Percentiles rank a stretch among this genome's conserved stretches.
These are phyloP conservation scores for Straminergon stramineum DNA, from an alignment of 225 moss, liverwort and hornwort species.

Conservation along the genomic window DNA sequence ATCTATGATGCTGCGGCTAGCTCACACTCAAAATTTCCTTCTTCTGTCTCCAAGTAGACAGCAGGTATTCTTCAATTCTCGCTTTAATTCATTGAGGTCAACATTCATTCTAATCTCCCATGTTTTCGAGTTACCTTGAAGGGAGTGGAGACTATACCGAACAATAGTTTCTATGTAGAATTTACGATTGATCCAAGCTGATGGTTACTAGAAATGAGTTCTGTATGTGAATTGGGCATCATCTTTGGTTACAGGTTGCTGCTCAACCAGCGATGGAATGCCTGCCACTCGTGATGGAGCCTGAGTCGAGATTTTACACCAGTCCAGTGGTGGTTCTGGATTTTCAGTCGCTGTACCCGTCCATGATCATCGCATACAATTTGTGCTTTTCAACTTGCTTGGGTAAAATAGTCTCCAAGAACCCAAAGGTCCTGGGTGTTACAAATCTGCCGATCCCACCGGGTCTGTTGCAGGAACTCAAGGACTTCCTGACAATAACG, in stretches of 20 bases:
- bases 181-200: not conserved
- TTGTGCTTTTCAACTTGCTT: constrained; percentile 95
- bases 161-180: not conserved
- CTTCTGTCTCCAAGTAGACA: constrained; percentile 82
- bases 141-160: not conserved
- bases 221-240: not conserved
- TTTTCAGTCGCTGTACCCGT: constrained; percentile 97
- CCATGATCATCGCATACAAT: constrained; percentile 99
- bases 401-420: constrained; percentile 75
- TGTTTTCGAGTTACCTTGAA: not conserved
- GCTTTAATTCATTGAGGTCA: not conserved
- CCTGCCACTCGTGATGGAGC: constrained; percentile 96
- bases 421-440: constrained; percentile 84
- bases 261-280: constrained; percentile 96
- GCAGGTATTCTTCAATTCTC: constrained; percentile 58
- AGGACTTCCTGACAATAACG: constrained; percentile 78
- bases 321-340: constrained; percentile 97
- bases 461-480: constrained; percentile 58
- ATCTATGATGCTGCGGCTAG: constrained; percentile 95
- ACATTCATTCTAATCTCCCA: not conserved
- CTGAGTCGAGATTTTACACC: constrained; percentile 95
- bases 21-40: constrained; percentile 91
- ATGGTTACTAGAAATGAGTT: not conserved
- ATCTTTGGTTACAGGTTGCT: constrained; percentile 54
- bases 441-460: constrained; percentile 52